Percentiles rank a stretch among this genome's conserved stretches.
phyloP scores from a whole-genome alignment of 352 stramenopile species.

The Stramenopiles sp. region DNA sequence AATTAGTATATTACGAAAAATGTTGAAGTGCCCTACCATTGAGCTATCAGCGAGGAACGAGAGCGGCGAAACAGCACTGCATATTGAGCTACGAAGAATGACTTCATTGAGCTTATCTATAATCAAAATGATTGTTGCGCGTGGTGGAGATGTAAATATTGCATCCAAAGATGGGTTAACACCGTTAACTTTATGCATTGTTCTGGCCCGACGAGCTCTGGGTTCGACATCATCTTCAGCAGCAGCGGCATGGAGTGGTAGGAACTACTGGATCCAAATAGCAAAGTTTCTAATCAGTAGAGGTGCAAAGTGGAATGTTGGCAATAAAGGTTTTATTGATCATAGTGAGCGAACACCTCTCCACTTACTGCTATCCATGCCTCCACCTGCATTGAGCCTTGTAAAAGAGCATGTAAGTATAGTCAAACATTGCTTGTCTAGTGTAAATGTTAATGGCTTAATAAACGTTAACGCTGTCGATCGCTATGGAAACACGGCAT shows the following conservation, averaged over 20 bases:
- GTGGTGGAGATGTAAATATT: not conserved
- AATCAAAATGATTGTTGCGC: not conserved
- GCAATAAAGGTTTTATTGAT: not conserved
- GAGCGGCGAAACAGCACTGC: not conserved
- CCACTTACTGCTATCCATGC: not conserved
- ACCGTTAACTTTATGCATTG: not conserved
- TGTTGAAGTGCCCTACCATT: not conserved
- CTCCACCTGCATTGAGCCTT: not conserved
- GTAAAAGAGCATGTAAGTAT: not conserved
- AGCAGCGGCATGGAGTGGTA: not conserved
- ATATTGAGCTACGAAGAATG: not conserved
- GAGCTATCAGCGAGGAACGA: not conserved
- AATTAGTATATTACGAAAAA: not conserved
- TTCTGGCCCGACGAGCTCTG: not conserved
- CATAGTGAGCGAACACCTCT: not conserved
- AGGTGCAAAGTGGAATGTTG: not conserved
- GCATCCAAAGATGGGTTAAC: not conserved
- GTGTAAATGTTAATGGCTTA: not conserved
- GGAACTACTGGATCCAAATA: not conserved
- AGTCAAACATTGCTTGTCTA: not conserved
- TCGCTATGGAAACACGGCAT: slow-evolving; percentile 4
- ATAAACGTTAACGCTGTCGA: not conserved
- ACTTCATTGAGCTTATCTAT: not conserved
- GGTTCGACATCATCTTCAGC: not conserved
- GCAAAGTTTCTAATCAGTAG: not conserved